These are phyloP conservation scores for Paecilomyces dactylethromorphus DNA, from an alignment of 2,329 filamentous ascomycete species.

Conservation along the genomic window DNA sequence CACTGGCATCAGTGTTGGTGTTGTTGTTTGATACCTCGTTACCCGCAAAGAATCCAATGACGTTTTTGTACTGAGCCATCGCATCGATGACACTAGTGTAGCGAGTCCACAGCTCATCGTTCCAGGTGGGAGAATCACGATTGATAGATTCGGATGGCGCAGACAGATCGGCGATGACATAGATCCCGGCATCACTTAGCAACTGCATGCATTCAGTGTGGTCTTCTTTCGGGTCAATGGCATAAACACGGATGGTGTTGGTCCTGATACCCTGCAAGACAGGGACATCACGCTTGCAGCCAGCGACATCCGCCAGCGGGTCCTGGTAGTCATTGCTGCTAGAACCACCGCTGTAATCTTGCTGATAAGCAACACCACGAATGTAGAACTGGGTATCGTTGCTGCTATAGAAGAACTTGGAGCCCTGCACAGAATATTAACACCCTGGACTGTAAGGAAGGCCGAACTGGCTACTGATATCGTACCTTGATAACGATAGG, in stretches of 20 bases:
- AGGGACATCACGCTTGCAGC: constrained; percentile 81
- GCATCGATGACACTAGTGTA: constrained; percentile 81
- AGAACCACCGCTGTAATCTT: constrained; percentile 21
- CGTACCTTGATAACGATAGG: constrained; percentile 58
- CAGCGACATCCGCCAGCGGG: constrained; percentile 65
- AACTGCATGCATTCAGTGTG: constrained; percentile 80
- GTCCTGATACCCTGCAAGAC: constrained; percentile 71
- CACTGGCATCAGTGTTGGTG: constrained; percentile 84
- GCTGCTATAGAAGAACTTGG: constrained; percentile 85
- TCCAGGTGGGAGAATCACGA: constrained; percentile 72
- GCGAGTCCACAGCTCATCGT: constrained; percentile 66
- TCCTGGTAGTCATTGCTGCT: constrained; percentile 59
- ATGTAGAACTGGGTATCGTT: constrained; percentile 76
- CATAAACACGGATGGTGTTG: constrained; percentile 94
- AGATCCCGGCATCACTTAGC: constrained; percentile 81
- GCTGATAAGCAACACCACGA: constrained; percentile 91
- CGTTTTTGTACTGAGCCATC: constrained; percentile 77
- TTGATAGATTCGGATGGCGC: constrained; percentile 80
- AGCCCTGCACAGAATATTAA: constrained; percentile 44
- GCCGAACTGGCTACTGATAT: neutral
- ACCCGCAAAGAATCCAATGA: constrained; percentile 95
- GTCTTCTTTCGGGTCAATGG: constrained; percentile 71
- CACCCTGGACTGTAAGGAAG: neutral
- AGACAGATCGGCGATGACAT: constrained; percentile 85
- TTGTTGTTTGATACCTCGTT: constrained; percentile 91